Conservation (phyloP, 108 stramenopile species). For the Chaetoceros tenuissimus region DNA sequence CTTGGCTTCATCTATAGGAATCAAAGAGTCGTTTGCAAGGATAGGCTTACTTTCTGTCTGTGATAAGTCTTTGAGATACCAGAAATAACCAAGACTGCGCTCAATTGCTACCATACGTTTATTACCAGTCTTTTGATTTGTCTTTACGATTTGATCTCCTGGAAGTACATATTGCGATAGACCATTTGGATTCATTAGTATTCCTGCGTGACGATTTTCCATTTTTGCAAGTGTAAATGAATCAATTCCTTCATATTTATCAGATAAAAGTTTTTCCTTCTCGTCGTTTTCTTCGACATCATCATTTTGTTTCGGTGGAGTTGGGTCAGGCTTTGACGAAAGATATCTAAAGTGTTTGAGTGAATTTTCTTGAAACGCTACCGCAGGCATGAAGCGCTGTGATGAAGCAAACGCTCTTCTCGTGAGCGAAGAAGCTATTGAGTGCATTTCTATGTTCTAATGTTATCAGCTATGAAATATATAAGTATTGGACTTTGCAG, state of each 20-base stretch:
- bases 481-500: too few relatives aligned
- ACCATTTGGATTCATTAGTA: slow-evolving; percentile 52
- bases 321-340: too few relatives aligned
- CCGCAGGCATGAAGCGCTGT: too few relatives aligned
- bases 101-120: slow-evolving; percentile 54
- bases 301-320: too few relatives aligned
- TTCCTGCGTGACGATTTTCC: slow-evolving; percentile 10
- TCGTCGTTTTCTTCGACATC: too few relatives aligned
- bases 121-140: slow-evolving; percentile 36
- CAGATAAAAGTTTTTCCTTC: too few relatives aligned
- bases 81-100: slow-evolving; percentile 72
- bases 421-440: too few relatives aligned
- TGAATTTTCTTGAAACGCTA: too few relatives aligned
- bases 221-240: neutral
- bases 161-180: slow-evolving; percentile 48
- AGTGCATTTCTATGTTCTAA: too few relatives aligned
- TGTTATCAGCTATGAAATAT: too few relatives aligned
- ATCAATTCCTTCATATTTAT: neutral
- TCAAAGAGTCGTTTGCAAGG: slow-evolving; percentile 39
- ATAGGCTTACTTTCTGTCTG: slow-evolving; percentile 62
- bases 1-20: slow-evolving; percentile 55
- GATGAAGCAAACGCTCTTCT: too few relatives aligned
- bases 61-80: slow-evolving; percentile 69
- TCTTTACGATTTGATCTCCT: slow-evolving; percentile 50
- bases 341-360: too few relatives aligned